A percentile compares a stretch with the other conserved stretches of the same genome.
Conservation (phyloP, 164 flowering plant species). For the Aristolochia contorta region DNA sequence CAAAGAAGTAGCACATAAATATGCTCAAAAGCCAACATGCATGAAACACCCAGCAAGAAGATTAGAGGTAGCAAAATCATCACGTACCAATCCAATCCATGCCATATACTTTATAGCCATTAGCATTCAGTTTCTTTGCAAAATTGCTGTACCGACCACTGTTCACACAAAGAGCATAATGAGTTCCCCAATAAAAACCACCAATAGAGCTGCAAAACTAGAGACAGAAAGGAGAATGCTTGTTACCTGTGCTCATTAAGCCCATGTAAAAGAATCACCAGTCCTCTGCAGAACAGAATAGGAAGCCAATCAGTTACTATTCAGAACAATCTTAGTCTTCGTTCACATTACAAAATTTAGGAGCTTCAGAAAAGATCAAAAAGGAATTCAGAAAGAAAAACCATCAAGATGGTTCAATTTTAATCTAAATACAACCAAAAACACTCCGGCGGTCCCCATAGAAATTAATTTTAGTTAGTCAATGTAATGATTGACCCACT, state of each 20-base stretch:
- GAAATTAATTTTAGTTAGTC: too few species aligned
- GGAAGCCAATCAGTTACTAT: too few species aligned
- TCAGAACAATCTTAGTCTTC: too few species aligned
- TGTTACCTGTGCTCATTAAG: conserved; percentile 89
- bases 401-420: too few species aligned
- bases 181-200: not conserved
- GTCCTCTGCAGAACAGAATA: conserved; percentile 41
- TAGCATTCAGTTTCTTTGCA: conserved; percentile 71
- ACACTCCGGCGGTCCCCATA: too few species aligned
- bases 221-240: conserved; percentile 2
- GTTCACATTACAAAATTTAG: too few species aligned
- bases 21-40: too few species aligned
- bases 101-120: conserved; percentile 77
- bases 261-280: conserved; percentile 78
- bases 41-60: not conserved
- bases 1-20: too few species aligned
- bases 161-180: conserved; percentile 20
- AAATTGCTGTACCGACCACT: conserved; percentile 73
- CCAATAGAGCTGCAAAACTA: not conserved
- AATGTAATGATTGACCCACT: too few species aligned
- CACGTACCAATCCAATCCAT: conserved; percentile 95
- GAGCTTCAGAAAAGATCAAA: too few species aligned
- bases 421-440: too few species aligned
- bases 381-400: too few species aligned
- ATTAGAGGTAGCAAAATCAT: not conserved